These are phyloP conservation scores for Exophiala spinifera DNA, from an alignment of 2,329 filamentous ascomycete species.

Conservation along the genomic window DNA sequence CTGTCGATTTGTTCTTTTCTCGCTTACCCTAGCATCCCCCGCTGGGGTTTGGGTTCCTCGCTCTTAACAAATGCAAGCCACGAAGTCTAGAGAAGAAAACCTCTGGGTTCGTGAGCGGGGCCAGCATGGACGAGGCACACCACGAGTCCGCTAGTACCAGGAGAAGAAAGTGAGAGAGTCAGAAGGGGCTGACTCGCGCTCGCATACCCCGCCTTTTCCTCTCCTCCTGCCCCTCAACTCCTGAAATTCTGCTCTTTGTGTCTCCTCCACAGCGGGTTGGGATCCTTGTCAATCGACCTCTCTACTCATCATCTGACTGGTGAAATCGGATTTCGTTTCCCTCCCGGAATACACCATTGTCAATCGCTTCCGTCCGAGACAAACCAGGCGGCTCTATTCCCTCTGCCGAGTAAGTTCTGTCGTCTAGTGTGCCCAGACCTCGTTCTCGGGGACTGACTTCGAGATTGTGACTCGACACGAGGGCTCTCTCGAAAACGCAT, in stretches of 20 bases:
- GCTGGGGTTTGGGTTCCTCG: too few relatives aligned
- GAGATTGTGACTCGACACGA: conserved; percentile 4
- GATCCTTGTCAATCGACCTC: neutral
- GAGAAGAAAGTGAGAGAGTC: too few relatives aligned
- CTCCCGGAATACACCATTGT: neutral
- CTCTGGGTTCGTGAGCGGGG: too few relatives aligned
- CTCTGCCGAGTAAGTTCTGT: neutral
- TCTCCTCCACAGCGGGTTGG: neutral
- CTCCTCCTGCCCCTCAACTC: too few relatives aligned
- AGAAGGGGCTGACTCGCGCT: too few relatives aligned
- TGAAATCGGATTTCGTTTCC: conserved; percentile 7
- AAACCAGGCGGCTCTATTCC: neutral
- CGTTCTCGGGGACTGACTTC: conserved; percentile 10
- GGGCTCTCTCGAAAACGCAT: conserved; percentile 8
- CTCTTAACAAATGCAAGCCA: too few relatives aligned
- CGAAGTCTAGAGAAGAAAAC: too few relatives aligned
- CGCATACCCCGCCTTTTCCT: too few relatives aligned
- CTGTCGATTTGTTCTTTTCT: too few relatives aligned
- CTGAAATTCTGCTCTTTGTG: neutral
- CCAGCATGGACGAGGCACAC: too few relatives aligned
- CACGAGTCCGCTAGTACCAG: too few relatives aligned
- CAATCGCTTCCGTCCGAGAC: neutral
- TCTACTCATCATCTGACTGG: neutral
- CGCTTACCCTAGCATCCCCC: too few relatives aligned
- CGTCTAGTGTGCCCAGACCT: neutral